phyloP scores from a whole-genome alignment of 352 stramenopile species.

The Globisporangium iwayamae region DNA sequence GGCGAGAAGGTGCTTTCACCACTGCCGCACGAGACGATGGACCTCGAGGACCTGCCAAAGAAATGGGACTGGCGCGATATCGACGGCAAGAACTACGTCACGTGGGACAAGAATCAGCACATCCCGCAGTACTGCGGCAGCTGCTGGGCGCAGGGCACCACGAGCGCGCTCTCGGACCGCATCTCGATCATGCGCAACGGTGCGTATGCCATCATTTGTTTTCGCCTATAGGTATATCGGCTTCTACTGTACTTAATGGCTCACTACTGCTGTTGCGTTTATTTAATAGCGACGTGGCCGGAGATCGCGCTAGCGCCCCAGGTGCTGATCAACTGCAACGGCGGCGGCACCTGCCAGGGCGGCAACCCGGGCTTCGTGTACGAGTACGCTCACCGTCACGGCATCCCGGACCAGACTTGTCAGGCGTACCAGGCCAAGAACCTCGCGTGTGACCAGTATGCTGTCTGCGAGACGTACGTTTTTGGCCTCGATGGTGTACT shows the following conservation, averaged over 20 bases:
- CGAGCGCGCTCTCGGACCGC: constrained; percentile 86
- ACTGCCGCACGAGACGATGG: constrained; percentile 73
- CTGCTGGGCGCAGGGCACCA: constrained; percentile 90
- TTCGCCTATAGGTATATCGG: neutral
- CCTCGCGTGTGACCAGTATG: constrained; percentile 67
- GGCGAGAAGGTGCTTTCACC: constrained; percentile 71
- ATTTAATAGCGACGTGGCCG: constrained; percentile 54
- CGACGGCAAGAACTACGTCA: constrained; percentile 93
- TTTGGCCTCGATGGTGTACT: constrained; percentile 1
- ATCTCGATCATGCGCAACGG: constrained; percentile 89
- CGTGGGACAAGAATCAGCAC: constrained; percentile 99
- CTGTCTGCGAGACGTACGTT: constrained; percentile 79
- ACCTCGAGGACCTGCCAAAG: constrained; percentile 84
- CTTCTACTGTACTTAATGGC: neutral
- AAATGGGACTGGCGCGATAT: constrained; percentile 95
- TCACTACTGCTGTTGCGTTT: neutral
- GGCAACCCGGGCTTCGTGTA: constrained; percentile 83
- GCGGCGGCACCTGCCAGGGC: constrained; percentile 71
- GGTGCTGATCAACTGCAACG: constrained; percentile 85
- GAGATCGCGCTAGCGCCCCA: constrained; percentile 79
- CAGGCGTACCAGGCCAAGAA: constrained; percentile 90
- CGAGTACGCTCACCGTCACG: constrained; percentile 83
- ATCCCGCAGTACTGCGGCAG: constrained; percentile 93
- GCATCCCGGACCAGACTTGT: constrained; percentile 91
- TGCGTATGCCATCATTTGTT: constrained; percentile 15